Base-by-base conservation (phyloP, 805 yeast genomes). In the Saturnispora saitoi region DNA sequence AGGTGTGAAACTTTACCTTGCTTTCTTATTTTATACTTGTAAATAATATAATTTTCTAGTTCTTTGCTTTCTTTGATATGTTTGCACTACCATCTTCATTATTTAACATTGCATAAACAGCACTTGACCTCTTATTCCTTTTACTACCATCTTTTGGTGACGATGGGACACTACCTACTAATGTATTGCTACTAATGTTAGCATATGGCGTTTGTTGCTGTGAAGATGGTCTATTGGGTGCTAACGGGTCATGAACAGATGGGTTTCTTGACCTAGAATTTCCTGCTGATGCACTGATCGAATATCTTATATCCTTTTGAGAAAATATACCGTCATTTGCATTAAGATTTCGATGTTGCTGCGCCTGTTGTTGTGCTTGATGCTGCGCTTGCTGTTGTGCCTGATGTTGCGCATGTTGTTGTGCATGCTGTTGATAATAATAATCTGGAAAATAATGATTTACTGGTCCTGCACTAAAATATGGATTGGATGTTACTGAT, bases 231-330 rank as follows among this genome's bases (percentile, higher is more conserved):
- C 19, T 20, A 39, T 42, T 24, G n/a, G 49, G 31, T 12, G 46
- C 66, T 39, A 65, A 50, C 3, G 70, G 68, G 47, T 62, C 70
- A 52, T 64, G 65, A 17, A 71, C 66, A 12, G 76, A 71, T 31
- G 64, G 59, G 51, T 72, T 71, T 41, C 77, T 63, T 11, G 66
- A 58, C 43, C 60, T 57, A 34, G 45, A 51, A 7, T 39, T 15
- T 6, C 65, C 57, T 9, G 19, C 38, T 34, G 38, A 34, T 17
- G 56, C 51, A 2, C 51, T 41, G 2, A 47, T 11, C 7, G 68
- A 60, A 48, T 58, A 65, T 34, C 68, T 53, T 5, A 65, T 61
- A 48, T 65, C 68, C 30, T 61, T 64, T 31, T 63, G 65, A 11
- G 61, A 49, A 39, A 46, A 46, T 3, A 46, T 19, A 2, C 40